A percentile compares a stretch with the other conserved stretches of the same genome.
Conservation (phyloP, 768 basidiomycete genomes). For the Podaxis sp. region DNA sequence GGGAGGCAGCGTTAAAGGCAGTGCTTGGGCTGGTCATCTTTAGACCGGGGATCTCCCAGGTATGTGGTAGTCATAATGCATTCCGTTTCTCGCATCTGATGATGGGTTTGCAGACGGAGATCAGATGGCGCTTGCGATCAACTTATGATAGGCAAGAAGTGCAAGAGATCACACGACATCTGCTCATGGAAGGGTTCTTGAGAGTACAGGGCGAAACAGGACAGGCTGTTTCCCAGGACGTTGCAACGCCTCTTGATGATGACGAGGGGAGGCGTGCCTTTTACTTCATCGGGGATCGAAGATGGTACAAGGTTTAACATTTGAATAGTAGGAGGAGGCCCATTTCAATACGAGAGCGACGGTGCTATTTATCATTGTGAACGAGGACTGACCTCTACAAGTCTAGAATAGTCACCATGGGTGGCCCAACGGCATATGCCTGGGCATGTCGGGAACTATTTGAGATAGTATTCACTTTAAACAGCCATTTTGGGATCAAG, state of each 20-base stretch:
- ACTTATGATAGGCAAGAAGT: constrained; percentile 78
- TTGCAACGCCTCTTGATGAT: constrained; percentile 37
- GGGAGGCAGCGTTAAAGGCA: constrained; percentile 69
- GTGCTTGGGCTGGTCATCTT: constrained; percentile 63
- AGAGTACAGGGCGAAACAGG: constrained; percentile 16
- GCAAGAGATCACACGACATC: constrained; percentile 50
- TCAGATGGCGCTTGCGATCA: constrained; percentile 65
- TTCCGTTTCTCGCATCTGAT: constrained; percentile 4
- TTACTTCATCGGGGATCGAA: constrained; percentile 55
- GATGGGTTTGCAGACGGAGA: constrained; percentile 44
- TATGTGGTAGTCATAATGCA: constrained; percentile 24
- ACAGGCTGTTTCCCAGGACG: neutral
- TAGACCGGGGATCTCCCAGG: constrained; percentile 73
- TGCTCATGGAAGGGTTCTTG: constrained; percentile 51
- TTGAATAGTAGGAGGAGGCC: constrained; percentile 3
- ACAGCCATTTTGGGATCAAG: neutral
- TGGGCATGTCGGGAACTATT: neutral
- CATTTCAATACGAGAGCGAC: neutral
- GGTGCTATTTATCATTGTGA: neutral
- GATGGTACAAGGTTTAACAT: constrained; percentile 62
- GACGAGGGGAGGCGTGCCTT: constrained; percentile 45
- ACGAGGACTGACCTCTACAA: neutral
- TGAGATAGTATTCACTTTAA: neutral
- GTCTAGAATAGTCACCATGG: neutral
- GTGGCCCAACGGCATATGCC: constrained; percentile 18